Percentiles rank a stretch among this genome's conserved stretches.
These are phyloP conservation scores for Apostasia shenzhenica DNA, from an alignment of 106 monocot genomes.

Conservation along the genomic window DNA sequence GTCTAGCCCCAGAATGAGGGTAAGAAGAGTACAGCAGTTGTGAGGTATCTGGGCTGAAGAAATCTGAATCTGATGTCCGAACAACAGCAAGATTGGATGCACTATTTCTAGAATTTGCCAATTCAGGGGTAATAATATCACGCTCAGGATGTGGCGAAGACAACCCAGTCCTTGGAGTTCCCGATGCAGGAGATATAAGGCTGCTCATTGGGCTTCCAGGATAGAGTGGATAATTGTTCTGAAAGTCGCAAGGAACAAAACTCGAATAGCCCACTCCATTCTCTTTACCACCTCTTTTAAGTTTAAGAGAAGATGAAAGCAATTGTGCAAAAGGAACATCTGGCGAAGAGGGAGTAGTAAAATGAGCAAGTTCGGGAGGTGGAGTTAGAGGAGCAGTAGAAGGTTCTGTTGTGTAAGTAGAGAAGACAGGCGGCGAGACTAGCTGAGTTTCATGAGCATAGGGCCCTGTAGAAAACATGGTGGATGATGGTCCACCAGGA, in stretches of 20 bases:
- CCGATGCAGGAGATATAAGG: conserved; percentile 89
- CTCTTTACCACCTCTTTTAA: conserved; percentile 41
- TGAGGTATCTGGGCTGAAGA: conserved; percentile 62
- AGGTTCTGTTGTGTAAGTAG: conserved; percentile 95
- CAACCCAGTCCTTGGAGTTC: conserved; percentile 75
- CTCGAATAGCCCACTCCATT: conserved; percentile 42
- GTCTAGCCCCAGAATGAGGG: conserved; percentile 26
- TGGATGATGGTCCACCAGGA: conserved; percentile 65
- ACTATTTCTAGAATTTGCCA: conserved; percentile 33
- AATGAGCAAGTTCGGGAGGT: conserved; percentile 89
- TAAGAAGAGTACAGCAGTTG: conserved; percentile 26
- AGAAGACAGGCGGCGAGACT: conserved; percentile 98
- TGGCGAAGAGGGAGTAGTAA: conserved; percentile 92
- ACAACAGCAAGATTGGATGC: conserved; percentile 57
- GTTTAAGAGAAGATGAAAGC: conserved; percentile 67
- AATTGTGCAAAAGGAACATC: conserved; percentile 93
- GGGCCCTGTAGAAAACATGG: conserved; percentile 86
- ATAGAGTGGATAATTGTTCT: conserved; percentile 73
- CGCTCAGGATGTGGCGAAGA: conserved; percentile 77
- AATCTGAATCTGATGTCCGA: conserved; percentile 37
- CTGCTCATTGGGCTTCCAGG: conserved; percentile 91
- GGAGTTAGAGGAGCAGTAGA: conserved; percentile 97
- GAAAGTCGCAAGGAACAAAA: conserved; percentile 55
- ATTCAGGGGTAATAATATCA: conserved; percentile 33
- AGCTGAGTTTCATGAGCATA: conserved; percentile 97